Percentiles rank a stretch among this genome's conserved stretches.
Conservation (phyloP, 2,329 filamentous ascomycete species). For the Dendryphion nanum region DNA sequence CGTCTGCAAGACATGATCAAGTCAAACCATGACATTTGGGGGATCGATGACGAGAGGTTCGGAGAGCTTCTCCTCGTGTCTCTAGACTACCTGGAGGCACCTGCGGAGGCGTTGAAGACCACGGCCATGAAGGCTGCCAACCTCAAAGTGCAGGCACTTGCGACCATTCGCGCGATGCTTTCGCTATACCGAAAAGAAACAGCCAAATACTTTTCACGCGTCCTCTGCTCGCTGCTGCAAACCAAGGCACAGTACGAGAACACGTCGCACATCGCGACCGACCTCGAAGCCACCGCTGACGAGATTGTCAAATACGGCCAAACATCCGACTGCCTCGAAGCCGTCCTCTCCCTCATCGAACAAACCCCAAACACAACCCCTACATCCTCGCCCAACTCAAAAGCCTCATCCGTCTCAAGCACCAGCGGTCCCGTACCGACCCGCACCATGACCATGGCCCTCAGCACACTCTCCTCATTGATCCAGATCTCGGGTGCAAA, state of each 20-base stretch:
- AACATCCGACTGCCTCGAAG: conserved; percentile 51
- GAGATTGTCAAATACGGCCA: conserved; percentile 69
- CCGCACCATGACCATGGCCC: conserved; percentile 39
- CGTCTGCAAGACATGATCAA: conserved; percentile 74
- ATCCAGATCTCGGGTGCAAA: conserved; percentile 34
- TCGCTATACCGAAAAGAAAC: conserved; percentile 66
- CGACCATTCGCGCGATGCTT: conserved; percentile 71
- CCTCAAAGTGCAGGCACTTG: conserved; percentile 71
- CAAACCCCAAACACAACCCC: conserved; percentile 23
- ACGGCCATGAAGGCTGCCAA: conserved; percentile 66
- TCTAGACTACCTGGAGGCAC: conserved; percentile 69
- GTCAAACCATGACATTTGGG: conserved; percentile 61
- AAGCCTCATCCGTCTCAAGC: conserved; percentile 30
- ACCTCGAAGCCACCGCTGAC: conserved; percentile 70
- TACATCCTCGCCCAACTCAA: conserved; percentile 27
- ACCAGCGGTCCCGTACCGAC: conserved; percentile 16
- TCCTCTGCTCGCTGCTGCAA: conserved; percentile 65
- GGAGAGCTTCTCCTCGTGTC: conserved; percentile 65
- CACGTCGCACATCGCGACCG: conserved; percentile 69
- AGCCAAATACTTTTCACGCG: conserved; percentile 64
- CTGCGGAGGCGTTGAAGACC: conserved; percentile 45
- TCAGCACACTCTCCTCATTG: conserved; percentile 39
- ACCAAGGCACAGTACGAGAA: conserved; percentile 67
- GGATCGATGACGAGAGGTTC: conserved; percentile 68
- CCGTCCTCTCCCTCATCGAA: conserved; percentile 39